These are phyloP conservation scores for Emericellopsis terricola DNA, from an alignment of 495 filamentous ascomycete species.

Conservation along the genomic window DNA sequence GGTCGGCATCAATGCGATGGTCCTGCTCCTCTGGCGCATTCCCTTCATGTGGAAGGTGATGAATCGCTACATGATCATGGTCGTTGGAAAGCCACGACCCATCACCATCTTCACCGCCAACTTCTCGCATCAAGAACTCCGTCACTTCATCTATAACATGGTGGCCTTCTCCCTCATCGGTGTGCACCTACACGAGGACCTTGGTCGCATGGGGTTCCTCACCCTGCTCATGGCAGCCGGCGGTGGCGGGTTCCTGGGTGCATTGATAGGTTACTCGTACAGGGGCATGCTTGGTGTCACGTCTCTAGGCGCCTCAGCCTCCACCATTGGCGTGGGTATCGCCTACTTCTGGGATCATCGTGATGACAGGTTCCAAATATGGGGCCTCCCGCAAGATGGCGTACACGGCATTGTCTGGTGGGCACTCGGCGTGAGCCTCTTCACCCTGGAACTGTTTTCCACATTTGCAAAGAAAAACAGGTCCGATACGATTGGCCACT, in stretches of 20 bases:
- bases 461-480: conserved; percentile 6
- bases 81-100: conserved; percentile 49
- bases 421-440: conserved; percentile 21
- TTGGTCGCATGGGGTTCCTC: conserved; percentile 73
- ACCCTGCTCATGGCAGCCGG: conserved; percentile 57
- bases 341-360: conserved; percentile 52
- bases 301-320: conserved; percentile 56
- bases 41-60: conserved; percentile 55
- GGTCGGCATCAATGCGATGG: conserved; percentile 41
- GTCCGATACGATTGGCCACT: conserved; percentile 55
- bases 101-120: conserved; percentile 46
- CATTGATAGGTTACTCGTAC: conserved; percentile 41
- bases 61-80: conserved; percentile 60
- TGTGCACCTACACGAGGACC: conserved; percentile 54
- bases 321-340: conserved; percentile 45
- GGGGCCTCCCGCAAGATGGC: conserved; percentile 30
- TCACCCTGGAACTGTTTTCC: conserved; percentile 1
- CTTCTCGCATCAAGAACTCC: conserved; percentile 59
- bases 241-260: conserved; percentile 42
- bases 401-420: conserved; percentile 32
- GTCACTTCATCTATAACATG: conserved; percentile 61
- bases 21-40: conserved; percentile 47
- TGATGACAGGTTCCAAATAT: conserved; percentile 28
- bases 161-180: conserved; percentile 31
- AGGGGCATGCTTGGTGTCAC: conserved; percentile 12